Evolutionary conservation across 768 basidiomycete species (phyloP).

Genomic region (Lactarius quietus): DNA sequence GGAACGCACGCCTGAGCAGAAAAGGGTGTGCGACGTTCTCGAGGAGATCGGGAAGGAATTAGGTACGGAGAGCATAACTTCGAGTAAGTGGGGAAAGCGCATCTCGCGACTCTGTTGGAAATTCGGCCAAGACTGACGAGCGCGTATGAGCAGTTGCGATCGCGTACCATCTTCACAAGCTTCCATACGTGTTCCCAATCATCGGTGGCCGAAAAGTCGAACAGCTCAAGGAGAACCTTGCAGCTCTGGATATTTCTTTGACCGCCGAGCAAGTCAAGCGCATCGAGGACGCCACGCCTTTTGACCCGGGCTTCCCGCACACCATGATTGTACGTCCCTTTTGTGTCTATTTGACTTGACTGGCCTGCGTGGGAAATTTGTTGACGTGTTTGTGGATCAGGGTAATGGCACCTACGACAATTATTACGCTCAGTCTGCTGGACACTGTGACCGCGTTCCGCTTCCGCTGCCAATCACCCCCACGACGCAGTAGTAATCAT

Average conservation of each 20-base stretch:
- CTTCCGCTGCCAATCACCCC: conserved; percentile 4
- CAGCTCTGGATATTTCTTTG: conserved; percentile 42
- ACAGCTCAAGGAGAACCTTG: conserved; percentile 43
- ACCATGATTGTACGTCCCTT: conserved; percentile 26
- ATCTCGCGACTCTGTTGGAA: too few species aligned
- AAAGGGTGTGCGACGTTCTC: conserved; percentile 34
- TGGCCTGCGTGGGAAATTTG: not conserved
- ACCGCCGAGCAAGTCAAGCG: conserved; percentile 41
- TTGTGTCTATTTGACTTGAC: not conserved
- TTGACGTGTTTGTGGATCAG: not conserved
- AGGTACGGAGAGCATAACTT: conserved; percentile 34
- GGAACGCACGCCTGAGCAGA: conserved; percentile 37
- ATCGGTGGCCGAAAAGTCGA: conserved; percentile 46
- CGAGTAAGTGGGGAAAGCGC: conserved; percentile 6
- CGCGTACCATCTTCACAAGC: conserved; percentile 48
- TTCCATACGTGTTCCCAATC: conserved; percentile 45
- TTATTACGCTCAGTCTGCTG: not conserved
- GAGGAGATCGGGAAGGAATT: conserved; percentile 41
- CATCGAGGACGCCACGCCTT: conserved; percentile 39
- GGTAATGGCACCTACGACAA: conserved; percentile 5
- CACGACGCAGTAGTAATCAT: not conserved
- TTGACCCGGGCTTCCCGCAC: conserved; percentile 42
- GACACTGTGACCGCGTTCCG: conserved; percentile 3
- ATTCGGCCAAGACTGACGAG: not conserved
- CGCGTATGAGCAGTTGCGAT: conserved; percentile 38